Conservation (phyloP, 1,284 basidiomycete species). For the Volvariella volvacea region DNA sequence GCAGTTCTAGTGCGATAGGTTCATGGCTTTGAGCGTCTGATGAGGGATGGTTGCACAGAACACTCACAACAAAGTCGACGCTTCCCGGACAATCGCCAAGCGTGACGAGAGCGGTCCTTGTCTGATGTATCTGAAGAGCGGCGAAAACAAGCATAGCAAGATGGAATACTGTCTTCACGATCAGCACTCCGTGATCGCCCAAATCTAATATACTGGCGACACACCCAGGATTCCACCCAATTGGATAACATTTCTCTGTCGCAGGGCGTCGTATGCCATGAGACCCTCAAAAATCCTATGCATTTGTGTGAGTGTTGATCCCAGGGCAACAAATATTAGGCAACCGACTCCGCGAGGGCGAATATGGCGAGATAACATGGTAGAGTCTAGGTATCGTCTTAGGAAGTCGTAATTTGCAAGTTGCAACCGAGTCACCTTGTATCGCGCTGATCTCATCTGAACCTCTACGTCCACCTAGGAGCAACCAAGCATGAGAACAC, state of each 20-base stretch:
- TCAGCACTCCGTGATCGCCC: not conserved
- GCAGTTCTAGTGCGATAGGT: slow-evolving; percentile 38
- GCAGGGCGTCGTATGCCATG: slow-evolving; percentile 71
- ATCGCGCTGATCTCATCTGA: slow-evolving; percentile 31
- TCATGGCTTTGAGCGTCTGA: slow-evolving; percentile 7
- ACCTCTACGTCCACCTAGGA: slow-evolving; percentile 49
- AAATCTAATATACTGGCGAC: slow-evolving; percentile 14
- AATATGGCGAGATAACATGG: slow-evolving; percentile 80
- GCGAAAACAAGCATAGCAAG: slow-evolving; percentile 64
- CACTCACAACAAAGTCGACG: slow-evolving; percentile 21
- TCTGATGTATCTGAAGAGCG: slow-evolving; percentile 70
- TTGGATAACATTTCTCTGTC: slow-evolving; percentile 71
- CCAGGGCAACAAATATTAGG: slow-evolving; percentile 2
- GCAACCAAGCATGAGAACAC: slow-evolving; percentile 4
- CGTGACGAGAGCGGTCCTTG: slow-evolving; percentile 48
- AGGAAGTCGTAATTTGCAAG: slow-evolving; percentile 9
- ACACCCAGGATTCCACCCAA: slow-evolving; percentile 64
- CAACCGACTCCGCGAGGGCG: slow-evolving; percentile 65
- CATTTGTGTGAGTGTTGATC: slow-evolving; percentile 1
- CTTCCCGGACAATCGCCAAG: slow-evolving; percentile 17
- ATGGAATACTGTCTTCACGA: slow-evolving; percentile 54
- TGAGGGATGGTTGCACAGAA: slow-evolving; percentile 1
- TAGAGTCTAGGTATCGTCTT: slow-evolving; percentile 48
- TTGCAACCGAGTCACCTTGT: slow-evolving; percentile 44
- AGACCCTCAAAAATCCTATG: slow-evolving; percentile 62